Evolutionary conservation across 495 filamentous ascomycete genomes (phyloP).

Genomic region (Penicillium simplicissimum): DNA sequence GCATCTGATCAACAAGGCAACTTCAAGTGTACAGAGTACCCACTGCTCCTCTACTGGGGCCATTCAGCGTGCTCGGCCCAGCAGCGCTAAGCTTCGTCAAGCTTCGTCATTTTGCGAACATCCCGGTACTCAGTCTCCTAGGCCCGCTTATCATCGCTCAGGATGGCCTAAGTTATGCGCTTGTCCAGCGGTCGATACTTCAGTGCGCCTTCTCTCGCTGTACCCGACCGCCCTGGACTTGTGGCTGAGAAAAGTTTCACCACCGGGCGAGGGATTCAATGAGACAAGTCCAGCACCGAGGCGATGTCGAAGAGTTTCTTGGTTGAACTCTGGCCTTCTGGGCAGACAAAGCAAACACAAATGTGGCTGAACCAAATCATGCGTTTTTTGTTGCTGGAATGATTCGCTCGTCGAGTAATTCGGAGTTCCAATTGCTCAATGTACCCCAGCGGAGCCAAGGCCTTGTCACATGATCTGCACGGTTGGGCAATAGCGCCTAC

Average conservation of each 20-base stretch:
- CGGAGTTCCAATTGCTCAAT: background rate
- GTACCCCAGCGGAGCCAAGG: background rate
- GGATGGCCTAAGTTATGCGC: no score
- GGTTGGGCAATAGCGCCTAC: background rate
- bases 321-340: no score
- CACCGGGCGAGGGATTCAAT: background rate
- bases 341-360: background rate
- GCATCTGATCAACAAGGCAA: background rate
- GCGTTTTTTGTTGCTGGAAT: background rate
- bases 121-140: constrained; percentile 13
- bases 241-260: background rate
- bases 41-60: background rate
- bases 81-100: constrained; percentile 23
- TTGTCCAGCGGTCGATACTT: no score
- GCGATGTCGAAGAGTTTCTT: background rate
- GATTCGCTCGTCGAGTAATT: background rate
- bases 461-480: constrained; percentile 15
- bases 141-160: background rate
- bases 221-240: background rate
- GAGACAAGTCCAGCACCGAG: background rate
- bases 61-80: constrained; percentile 2
- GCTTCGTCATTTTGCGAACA: constrained; percentile 21
- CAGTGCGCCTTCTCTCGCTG: background rate
- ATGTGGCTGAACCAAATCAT: background rate
- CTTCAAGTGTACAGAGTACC: background rate